Evolutionary conservation across 164 flowering plant species (phyloP), one percentile per base, ranked within the genome.

Genomic region (Annona squamosa): DNA sequence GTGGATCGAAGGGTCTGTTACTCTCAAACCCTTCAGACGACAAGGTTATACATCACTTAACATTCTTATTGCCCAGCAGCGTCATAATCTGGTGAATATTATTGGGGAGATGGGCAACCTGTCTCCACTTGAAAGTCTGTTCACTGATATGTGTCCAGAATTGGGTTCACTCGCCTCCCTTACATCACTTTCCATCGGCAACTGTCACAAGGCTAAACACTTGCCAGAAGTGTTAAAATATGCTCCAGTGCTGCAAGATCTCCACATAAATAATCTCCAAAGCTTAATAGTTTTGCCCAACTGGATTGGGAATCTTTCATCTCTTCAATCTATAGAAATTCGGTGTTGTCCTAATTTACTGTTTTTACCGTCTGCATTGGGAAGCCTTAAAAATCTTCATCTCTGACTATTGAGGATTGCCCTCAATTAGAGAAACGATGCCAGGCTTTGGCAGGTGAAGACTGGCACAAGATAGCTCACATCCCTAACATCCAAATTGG

Each of bases 401-500:
- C 4, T 19, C 57, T 75, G 4, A 9, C 1, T 2, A 70, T 75
- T 63, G 2, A 1, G 2, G 10, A 5, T 1, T 64, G 70, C 42
- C 73, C 71, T 45, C 19, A 62, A 19, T 44, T 74, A 44, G 44
- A 68, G 41, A 46, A 17, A 17, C 67, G 48, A 74, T 41, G 52
- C 3, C 59, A 74, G 68, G 69, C 5, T 46, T 46, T 65, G 44
- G 41, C 48, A 45, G 69, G 70, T 9, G 17, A 37, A 7, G 75
- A 73, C 26, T 73, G 69, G 65, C 37, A 52, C 70, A 73, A 73
- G 48, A 65, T 73, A 26, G 56, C 75, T n/a, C 75, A 73, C 48
- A 52, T 73, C 52, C 70, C 70, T 65, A 3, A 65, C 0, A 43
- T 64, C 17, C 26, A 56, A 4, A 71, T 71, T 48, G 57, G 13